Conservation (phyloP, 306 rosid genomes). For the Astragalus glycyphyllos region DNA sequence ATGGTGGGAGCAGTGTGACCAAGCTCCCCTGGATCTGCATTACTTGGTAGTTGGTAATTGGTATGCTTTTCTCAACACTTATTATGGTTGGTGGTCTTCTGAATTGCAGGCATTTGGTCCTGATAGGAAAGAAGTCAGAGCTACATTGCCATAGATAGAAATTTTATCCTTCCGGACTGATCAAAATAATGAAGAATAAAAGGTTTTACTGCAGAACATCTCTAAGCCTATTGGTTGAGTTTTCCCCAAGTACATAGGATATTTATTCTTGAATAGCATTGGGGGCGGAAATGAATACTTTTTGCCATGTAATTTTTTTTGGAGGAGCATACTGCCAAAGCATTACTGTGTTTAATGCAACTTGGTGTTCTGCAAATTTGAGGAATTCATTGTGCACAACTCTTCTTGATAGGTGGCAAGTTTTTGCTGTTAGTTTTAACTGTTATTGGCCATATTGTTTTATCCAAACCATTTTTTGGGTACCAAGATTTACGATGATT, state of each 20-base stretch:
- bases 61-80: constrained; percentile 23
- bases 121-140: constrained; percentile 84
- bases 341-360: constrained; percentile 44
- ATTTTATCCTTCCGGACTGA: constrained; percentile 21
- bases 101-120: constrained; percentile 72
- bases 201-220: constrained; percentile 41
- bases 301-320: constrained; percentile 52
- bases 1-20: not conserved
- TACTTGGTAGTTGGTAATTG: constrained; percentile 10
- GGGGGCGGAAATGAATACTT: constrained; percentile 40
- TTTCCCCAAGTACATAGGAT: constrained; percentile 48
- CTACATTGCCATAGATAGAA: constrained; percentile 60
- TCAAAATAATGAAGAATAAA: constrained; percentile 51
- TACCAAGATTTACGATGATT: not conserved
- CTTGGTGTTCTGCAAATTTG: constrained; percentile 30
- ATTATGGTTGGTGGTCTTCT: constrained; percentile 32
- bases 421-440: constrained; percentile 27
- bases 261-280: constrained; percentile 48
- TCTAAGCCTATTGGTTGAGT: constrained; percentile 40
- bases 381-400: constrained; percentile 39
- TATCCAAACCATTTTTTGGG: constrained; percentile 2
- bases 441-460: constrained; percentile 9
- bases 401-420: constrained; percentile 29
- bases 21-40: not conserved
- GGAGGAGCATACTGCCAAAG: constrained; percentile 39